Evolutionary conservation across 768 basidiomycete species (phyloP).

Genomic region (Clitopilus hobsonii): DNA sequence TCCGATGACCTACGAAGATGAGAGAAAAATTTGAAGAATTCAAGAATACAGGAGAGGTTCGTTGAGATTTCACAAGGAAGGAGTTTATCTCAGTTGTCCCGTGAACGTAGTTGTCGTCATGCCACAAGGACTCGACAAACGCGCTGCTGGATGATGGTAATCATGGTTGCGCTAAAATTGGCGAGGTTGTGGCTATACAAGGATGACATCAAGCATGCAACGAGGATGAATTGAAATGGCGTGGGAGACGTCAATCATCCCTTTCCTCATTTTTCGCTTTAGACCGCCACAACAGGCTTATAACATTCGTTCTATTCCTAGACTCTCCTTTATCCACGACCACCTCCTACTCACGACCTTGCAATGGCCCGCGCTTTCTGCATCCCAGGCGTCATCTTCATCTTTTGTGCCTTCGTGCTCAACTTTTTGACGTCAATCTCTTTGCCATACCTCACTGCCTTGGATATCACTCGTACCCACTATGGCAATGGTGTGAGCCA

Average conservation of each 20-base stretch:
- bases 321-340: slow-evolving; percentile 2
- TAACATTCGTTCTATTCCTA: not conserved
- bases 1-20: too few species aligned
- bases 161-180: not conserved
- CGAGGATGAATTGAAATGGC: slow-evolving; percentile 1
- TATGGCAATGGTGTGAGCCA: slow-evolving; percentile 30
- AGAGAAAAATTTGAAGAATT: too few species aligned
- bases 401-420: slow-evolving; percentile 57
- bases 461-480: slow-evolving; percentile 63
- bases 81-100: too few species aligned
- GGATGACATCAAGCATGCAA: not conserved
- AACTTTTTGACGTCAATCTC: slow-evolving; percentile 68
- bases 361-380: slow-evolving; percentile 34
- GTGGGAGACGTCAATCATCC: slow-evolving; percentile 3
- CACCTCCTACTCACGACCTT: not conserved
- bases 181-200: not conserved
- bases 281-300: not conserved
- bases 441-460: slow-evolving; percentile 58
- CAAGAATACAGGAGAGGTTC: too few species aligned
- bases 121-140: too few species aligned
- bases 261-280: not conserved
- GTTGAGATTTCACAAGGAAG: too few species aligned
- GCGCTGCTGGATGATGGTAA: too few species aligned
- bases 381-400: slow-evolving; percentile 53
- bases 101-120: too few species aligned